These are phyloP conservation scores for Lentinula detonsa DNA, from an alignment of 768 basidiomycete genomes.

Conservation along the genomic window DNA sequence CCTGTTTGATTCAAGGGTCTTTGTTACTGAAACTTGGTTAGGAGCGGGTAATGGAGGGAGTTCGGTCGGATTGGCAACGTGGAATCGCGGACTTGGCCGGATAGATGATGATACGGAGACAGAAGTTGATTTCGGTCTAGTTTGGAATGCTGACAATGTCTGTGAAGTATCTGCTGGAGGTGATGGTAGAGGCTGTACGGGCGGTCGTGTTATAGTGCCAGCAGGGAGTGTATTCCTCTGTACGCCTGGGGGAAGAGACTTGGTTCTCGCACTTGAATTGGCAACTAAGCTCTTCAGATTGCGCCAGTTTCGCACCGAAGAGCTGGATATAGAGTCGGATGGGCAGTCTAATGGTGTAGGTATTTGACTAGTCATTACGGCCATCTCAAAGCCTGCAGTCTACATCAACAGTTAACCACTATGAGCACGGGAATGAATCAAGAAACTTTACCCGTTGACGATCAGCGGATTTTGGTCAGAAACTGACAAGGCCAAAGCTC, in stretches of 20 bases:
- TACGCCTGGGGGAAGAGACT: background rate
- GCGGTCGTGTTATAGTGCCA: background rate
- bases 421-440: background rate
- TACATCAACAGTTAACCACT: background rate
- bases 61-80: slow-evolving; percentile 6
- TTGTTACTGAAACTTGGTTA: background rate
- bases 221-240: background rate
- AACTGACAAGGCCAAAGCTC: background rate
- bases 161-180: background rate
- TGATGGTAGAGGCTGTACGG: background rate
- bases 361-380: background rate
- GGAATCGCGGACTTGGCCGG: slow-evolving; percentile 6
- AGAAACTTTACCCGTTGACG: background rate
- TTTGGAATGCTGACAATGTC: background rate
- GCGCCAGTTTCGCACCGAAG: background rate
- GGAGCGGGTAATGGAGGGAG: background rate
- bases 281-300: background rate
- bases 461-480: background rate
- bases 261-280: background rate
- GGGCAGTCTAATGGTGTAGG: background rate
- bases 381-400: background rate
- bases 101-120: background rate
- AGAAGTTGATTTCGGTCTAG: background rate
- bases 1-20: background rate
- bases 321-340: background rate